Conservation (phyloP, 1,284 basidiomycete species). For the Ceraceosorus guamensis region DNA sequence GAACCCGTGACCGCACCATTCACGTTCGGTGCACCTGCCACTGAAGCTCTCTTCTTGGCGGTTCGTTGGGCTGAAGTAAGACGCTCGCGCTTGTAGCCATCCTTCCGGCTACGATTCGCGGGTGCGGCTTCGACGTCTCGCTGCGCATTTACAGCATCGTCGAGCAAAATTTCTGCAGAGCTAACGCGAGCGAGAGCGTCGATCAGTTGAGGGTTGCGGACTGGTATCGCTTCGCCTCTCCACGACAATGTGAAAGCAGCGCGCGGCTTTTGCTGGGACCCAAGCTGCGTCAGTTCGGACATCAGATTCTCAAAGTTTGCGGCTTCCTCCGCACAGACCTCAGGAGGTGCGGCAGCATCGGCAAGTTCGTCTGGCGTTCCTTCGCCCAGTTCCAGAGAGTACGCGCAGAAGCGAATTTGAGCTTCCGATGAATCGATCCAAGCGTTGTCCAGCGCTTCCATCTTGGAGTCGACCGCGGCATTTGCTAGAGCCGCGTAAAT, state of each 20-base stretch:
- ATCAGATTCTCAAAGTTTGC: constrained; percentile 62
- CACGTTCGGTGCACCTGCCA: background rate
- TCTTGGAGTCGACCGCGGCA: constrained; percentile 67
- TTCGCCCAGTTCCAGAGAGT: constrained; percentile 62
- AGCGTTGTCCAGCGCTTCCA: constrained; percentile 77
- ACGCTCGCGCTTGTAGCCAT: constrained; percentile 16
- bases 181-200: constrained; percentile 77
- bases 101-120: background rate
- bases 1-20: background rate
- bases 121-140: background rate
- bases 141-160: background rate
- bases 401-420: constrained; percentile 84
- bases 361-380: constrained; percentile 77
- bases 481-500: constrained; percentile 67
- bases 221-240: constrained; percentile 74
- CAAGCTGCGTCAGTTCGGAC: constrained; percentile 52
- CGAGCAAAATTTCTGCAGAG: constrained; percentile 58
- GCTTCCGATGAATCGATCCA: constrained; percentile 82
- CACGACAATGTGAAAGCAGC: constrained; percentile 58
- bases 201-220: constrained; percentile 84
- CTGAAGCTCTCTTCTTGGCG: constrained; percentile 32
- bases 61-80: constrained; percentile 43
- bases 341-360: constrained; percentile 57
- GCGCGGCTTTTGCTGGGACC: constrained; percentile 39
- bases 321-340: constrained; percentile 59